These are phyloP conservation scores for Pseudoperonospora humuli DNA, from an alignment of 352 stramenopile species.

Conservation along the genomic window DNA sequence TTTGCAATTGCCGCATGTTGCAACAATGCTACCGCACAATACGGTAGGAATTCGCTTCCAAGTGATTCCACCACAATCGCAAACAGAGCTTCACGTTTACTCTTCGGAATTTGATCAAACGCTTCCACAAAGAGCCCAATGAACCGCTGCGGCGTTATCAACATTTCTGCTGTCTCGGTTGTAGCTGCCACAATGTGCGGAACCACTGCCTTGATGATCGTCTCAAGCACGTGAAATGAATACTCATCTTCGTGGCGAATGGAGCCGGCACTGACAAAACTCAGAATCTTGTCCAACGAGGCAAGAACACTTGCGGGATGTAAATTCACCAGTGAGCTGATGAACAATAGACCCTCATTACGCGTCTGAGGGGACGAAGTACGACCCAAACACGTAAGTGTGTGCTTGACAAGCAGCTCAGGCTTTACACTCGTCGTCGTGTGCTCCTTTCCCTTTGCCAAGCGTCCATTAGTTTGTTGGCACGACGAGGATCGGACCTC, in stretches of 20 bases:
- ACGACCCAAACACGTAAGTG: conserved; percentile 51
- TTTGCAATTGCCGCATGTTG: conserved; percentile 24
- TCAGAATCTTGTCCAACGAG: conserved; percentile 74
- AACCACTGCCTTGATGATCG: conserved; percentile 73
- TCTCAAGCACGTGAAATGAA: conserved; percentile 83
- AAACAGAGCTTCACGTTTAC: conserved; percentile 55
- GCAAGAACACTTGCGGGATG: conserved; percentile 61
- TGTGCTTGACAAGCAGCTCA: conserved; percentile 72
- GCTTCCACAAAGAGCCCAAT: conserved; percentile 69
- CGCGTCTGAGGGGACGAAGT: conserved; percentile 68
- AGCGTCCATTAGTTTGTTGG: conserved; percentile 3
- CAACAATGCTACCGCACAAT: conserved; percentile 51
- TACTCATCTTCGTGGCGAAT: conserved; percentile 80
- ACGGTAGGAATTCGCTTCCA: conserved; percentile 38
- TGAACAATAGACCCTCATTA: conserved; percentile 76
- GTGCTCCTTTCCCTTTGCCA: conserved; percentile 16
- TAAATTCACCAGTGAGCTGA: conserved; percentile 70
- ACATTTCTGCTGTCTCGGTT: conserved; percentile 4
- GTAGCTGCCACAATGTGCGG: conserved; percentile 51
- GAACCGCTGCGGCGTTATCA: conserved; percentile 68
- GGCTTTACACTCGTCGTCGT: conserved; percentile 29
- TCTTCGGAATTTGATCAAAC: conserved; percentile 55
- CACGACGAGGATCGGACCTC: conserved; percentile 19
- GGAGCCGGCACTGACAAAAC: conserved; percentile 44
- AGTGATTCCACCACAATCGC: conserved; percentile 53